These are phyloP conservation scores for Hypoxylon lienhwacheense DNA, from an alignment of 495 filamentous ascomycete genomes.

Conservation along the genomic window DNA sequence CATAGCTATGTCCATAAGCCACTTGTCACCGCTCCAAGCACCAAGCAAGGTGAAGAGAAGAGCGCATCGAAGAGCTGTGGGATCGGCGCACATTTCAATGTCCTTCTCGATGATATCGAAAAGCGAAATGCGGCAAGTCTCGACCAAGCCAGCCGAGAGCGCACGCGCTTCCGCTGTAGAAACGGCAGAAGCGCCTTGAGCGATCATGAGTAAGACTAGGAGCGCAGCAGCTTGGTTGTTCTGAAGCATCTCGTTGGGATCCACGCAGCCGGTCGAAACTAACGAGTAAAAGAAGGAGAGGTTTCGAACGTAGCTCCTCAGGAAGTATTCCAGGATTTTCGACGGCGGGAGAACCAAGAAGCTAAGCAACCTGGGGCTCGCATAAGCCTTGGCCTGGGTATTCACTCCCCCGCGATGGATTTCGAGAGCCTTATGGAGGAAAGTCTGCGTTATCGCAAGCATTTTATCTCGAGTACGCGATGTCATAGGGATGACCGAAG, in stretches of 20 bases:
- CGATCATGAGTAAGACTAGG: constrained; percentile 65
- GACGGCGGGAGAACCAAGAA: constrained; percentile 62
- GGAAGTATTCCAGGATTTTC: constrained; percentile 61
- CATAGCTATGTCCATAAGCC: constrained; percentile 72
- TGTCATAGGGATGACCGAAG: constrained; percentile 51
- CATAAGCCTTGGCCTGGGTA: constrained; percentile 41
- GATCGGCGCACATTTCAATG: constrained; percentile 61
- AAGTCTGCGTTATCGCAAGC: constrained; percentile 63
- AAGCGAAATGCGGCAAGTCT: constrained; percentile 66
- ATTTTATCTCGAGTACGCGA: constrained; percentile 62
- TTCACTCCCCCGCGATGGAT: constrained; percentile 53
- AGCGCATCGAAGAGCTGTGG: constrained; percentile 59
- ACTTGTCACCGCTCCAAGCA: constrained; percentile 69
- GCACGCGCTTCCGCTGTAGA: constrained; percentile 59
- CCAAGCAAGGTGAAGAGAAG: constrained; percentile 63
- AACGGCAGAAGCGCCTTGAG: constrained; percentile 61
- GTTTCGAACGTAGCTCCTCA: constrained; percentile 61
- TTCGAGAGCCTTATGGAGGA: constrained; percentile 64
- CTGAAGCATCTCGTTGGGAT: constrained; percentile 61
- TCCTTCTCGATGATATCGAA: constrained; percentile 68
- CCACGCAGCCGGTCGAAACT: constrained; percentile 53
- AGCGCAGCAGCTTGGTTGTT: constrained; percentile 61
- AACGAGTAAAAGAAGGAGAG: constrained; percentile 61
- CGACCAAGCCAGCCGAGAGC: constrained; percentile 63
- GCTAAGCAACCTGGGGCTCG: constrained; percentile 49